A percentile compares a stretch with the other conserved stretches of the same genome.
phyloP scores from a whole-genome alignment of 2,329 filamentous ascomycete genomes.

The Penicillium corylophilum region DNA sequence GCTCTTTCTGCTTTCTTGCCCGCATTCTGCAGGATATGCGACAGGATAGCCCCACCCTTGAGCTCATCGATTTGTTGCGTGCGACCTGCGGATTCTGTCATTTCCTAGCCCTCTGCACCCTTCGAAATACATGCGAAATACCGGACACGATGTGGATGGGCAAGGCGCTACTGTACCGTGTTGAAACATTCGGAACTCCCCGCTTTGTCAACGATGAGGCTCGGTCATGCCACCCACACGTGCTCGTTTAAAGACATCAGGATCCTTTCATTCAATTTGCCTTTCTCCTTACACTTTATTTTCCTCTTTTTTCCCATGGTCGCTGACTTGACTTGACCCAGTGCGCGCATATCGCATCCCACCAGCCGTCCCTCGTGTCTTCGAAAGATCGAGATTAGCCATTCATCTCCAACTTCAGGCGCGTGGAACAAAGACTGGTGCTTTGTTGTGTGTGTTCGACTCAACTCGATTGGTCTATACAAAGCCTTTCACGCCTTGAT shows the following conservation, averaged over 20 bases:
- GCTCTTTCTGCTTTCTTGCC: background rate
- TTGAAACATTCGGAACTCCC: constrained; percentile 1
- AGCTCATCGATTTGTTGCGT: background rate
- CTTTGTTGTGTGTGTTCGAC: constrained; percentile 14
- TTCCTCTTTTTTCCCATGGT: background rate
- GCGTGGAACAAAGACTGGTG: constrained; percentile 19
- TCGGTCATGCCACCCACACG: constrained; percentile 19
- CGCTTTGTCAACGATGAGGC: constrained; percentile 12
- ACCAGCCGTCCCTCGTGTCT: constrained; percentile 3
- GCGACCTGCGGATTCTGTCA: background rate
- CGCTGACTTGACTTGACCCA: background rate
- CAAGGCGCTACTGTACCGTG: background rate
- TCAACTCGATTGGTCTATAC: background rate
- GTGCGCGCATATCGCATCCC: constrained; percentile 17
- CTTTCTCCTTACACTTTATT: background rate
- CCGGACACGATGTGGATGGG: background rate
- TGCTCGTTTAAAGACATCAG: constrained; percentile 6
- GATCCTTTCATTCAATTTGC: background rate
- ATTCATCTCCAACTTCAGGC: constrained; percentile 2
- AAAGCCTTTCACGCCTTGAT: background rate
- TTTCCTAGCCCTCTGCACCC: background rate
- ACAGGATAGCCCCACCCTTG: background rate
- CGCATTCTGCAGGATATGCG: background rate
- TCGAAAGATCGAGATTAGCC: constrained; percentile 9
- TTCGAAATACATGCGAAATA: too few relatives aligned